phyloP scores from a whole-genome alignment of 2,329 filamentous ascomycete species.

The Pseudopyrenochaeta lycopersici region DNA sequence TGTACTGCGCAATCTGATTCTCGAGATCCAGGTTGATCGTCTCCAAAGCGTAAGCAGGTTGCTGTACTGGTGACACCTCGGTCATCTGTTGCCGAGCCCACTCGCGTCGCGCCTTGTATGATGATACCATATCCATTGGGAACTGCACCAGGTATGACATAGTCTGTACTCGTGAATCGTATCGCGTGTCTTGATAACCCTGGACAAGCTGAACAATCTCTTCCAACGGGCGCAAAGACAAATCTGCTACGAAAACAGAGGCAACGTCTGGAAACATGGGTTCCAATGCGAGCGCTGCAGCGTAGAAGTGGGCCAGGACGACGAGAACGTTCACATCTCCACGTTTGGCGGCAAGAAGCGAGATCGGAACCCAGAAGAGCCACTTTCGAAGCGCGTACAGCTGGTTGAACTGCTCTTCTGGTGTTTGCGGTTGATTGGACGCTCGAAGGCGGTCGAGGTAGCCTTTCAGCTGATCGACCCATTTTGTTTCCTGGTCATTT shows the following conservation, averaged over 20 bases:
- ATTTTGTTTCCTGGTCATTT: constrained; percentile 58
- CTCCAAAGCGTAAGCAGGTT: constrained; percentile 48
- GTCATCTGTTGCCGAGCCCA: constrained; percentile 50
- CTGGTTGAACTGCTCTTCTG: constrained; percentile 88
- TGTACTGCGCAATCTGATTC: constrained; percentile 52
- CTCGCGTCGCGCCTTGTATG: constrained; percentile 52
- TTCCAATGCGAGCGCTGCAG: constrained; percentile 85
- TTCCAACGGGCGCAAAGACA: constrained; percentile 83
- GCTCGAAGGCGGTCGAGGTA: constrained; percentile 57
- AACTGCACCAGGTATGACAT: constrained; percentile 58
- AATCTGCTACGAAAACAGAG: constrained; percentile 74
- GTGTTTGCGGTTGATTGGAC: constrained; percentile 55
- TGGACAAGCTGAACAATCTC: constrained; percentile 82
- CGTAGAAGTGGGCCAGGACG: constrained; percentile 91
- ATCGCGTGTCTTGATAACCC: constrained; percentile 50
- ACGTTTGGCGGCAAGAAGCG: constrained; percentile 79
- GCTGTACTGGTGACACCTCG: constrained; percentile 44
- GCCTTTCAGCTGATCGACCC: constrained; percentile 58
- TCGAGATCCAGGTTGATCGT: constrained; percentile 51
- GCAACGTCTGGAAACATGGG: constrained; percentile 92
- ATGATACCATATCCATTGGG: constrained; percentile 53
- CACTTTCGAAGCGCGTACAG: constrained; percentile 88
- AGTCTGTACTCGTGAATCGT: constrained; percentile 53
- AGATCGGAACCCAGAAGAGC: constrained; percentile 95
- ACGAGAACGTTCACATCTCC: constrained; percentile 80